Evolutionary conservation across 768 basidiomycete genomes (phyloP).

Genomic region (Lactifluus volemus): DNA sequence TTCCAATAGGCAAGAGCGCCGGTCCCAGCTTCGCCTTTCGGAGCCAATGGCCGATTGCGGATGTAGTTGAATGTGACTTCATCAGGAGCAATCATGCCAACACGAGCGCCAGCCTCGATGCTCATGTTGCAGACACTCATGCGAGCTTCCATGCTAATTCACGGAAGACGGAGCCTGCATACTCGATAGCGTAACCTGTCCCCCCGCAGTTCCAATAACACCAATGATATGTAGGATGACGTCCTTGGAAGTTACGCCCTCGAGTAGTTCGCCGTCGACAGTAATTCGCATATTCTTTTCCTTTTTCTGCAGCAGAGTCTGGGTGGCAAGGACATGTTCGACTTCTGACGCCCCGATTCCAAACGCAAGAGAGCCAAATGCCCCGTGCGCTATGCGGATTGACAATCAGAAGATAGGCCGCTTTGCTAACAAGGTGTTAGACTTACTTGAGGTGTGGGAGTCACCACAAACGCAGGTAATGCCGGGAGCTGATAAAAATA

Average conservation of each 20-base stretch:
- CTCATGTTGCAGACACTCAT: slow-evolving; percentile 62
- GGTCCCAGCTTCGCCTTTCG: slow-evolving; percentile 52
- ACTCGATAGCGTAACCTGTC: slow-evolving; percentile 57
- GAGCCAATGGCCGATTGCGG: slow-evolving; percentile 48
- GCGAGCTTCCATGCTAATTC: slow-evolving; percentile 51
- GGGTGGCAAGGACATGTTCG: slow-evolving; percentile 61
- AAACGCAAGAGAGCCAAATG: slow-evolving; percentile 59
- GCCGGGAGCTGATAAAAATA: slow-evolving; percentile 29
- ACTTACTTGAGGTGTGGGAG: slow-evolving; percentile 53
- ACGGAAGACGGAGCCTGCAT: slow-evolving; percentile 47
- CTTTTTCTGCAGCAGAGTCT: slow-evolving; percentile 53
- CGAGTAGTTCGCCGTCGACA: slow-evolving; percentile 46
- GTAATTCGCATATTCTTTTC: slow-evolving; percentile 59
- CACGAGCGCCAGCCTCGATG: slow-evolving; percentile 57
- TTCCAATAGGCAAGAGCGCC: slow-evolving; percentile 52
- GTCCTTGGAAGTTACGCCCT: slow-evolving; percentile 55
- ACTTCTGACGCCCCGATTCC: slow-evolving; percentile 64
- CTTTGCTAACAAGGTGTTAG: background rate
- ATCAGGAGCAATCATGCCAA: slow-evolving; percentile 60
- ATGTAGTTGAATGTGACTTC: slow-evolving; percentile 55
- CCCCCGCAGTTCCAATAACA: slow-evolving; percentile 58
- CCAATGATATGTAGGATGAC: slow-evolving; percentile 60
- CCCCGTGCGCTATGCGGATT: slow-evolving; percentile 41
- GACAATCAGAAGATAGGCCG: background rate
- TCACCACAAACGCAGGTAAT: slow-evolving; percentile 53